A percentile compares a stretch with the other conserved stretches of the same genome.
Evolutionary conservation across 2,329 filamentous ascomycete species (phyloP).

Genomic region (Fusarium sublunatum): DNA sequence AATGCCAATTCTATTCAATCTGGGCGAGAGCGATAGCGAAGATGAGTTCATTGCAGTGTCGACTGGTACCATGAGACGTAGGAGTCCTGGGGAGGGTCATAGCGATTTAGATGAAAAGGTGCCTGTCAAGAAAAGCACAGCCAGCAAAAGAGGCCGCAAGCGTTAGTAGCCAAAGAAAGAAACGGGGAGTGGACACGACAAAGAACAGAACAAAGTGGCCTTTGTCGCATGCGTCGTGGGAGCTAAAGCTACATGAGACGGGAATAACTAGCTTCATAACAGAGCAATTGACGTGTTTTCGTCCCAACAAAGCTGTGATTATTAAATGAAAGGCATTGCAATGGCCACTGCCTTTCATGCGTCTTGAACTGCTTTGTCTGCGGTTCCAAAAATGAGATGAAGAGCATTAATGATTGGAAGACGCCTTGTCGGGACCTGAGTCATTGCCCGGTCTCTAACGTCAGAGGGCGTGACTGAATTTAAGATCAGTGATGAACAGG

Average conservation of each 20-base stretch:
- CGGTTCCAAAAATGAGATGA: conserved; percentile 12
- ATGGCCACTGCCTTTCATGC: conserved; percentile 19
- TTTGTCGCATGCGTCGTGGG: conserved; percentile 21
- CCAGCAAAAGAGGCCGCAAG: conserved; percentile 55
- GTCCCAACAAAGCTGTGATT: conserved; percentile 12
- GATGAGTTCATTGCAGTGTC: conserved; percentile 81
- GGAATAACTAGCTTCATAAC: conserved; percentile 12
- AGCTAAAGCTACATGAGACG: conserved; percentile 28
- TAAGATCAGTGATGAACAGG: conserved; percentile 14
- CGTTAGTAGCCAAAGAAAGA: conserved; percentile 32
- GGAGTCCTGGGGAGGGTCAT: conserved; percentile 80
- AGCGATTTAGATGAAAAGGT: conserved; percentile 64
- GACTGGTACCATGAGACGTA: conserved; percentile 85
- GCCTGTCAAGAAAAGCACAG: conserved; percentile 53
- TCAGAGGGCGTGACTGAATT: conserved; percentile 30
- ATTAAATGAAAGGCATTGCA: conserved; percentile 15
- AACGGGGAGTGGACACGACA: conserved; percentile 5
- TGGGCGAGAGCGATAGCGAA: conserved; percentile 94
- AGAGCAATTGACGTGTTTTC: conserved; percentile 18
- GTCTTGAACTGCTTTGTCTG: conserved; percentile 15
- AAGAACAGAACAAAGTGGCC: conserved; percentile 37
- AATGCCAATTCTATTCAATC: conserved; percentile 93
- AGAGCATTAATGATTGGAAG: conserved; percentile 34
- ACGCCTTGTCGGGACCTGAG: conserved; percentile 36
- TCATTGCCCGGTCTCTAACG: conserved; percentile 38